A percentile compares a stretch with the other conserved stretches of the same genome.
Conservation (phyloP, 78 protist species). For the Dictyostelium citrinum region DNA sequence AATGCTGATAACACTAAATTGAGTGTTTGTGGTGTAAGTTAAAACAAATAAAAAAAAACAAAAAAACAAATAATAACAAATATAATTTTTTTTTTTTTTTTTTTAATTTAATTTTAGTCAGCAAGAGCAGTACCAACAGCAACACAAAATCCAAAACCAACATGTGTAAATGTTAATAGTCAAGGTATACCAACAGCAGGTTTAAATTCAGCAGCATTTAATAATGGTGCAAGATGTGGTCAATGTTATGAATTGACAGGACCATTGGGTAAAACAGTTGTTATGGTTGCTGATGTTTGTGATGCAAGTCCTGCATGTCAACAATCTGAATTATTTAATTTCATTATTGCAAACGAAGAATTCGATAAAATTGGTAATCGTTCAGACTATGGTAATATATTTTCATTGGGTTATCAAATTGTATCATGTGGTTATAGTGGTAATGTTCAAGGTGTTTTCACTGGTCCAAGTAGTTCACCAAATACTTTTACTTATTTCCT, state of each 20-base stretch:
- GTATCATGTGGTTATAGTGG: constrained; percentile 32
- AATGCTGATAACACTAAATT: neutral
- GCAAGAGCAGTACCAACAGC: constrained; percentile 19
- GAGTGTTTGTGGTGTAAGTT: constrained; percentile 45
- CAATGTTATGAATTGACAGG: constrained; percentile 45
- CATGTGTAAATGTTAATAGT: neutral
- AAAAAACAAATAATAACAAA: too few species aligned
- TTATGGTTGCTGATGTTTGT: constrained; percentile 23
- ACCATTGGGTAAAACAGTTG: neutral
- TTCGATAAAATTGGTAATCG: neutral
- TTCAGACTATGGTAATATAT: neutral
- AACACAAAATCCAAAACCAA: neutral
- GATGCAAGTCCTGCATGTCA: constrained; percentile 15
- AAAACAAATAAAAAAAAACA: too few species aligned
- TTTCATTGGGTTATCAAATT: constrained; percentile 47
- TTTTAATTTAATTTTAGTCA: neutral
- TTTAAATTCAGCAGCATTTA: neutral
- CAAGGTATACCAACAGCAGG: neutral
- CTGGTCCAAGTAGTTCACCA: neutral
- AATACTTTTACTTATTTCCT: constrained; percentile 7
- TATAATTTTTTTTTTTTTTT: too few species aligned
- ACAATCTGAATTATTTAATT: constrained; percentile 24
- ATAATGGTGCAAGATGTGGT: constrained; percentile 58
- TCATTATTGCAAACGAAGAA: neutral
- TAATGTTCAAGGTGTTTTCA: neutral